A percentile compares a stretch with the other conserved stretches of the same genome.
phyloP scores from a whole-genome alignment of 2,329 filamentous ascomycete species.

The Westerdykella aurantiaca region DNA sequence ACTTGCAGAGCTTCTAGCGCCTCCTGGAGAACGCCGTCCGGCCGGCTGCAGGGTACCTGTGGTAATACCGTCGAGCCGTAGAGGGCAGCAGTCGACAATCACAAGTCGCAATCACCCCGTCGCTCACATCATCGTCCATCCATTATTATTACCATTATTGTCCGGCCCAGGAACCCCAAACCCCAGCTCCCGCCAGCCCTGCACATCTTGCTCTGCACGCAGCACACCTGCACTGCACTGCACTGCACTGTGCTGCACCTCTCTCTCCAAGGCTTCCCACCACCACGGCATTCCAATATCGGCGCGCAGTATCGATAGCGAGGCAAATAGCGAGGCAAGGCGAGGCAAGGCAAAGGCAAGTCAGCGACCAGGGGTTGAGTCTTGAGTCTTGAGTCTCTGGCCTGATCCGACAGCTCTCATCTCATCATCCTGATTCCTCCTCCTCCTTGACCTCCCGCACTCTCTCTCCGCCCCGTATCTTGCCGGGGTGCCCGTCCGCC shows the following conservation, averaged over 20 bases:
- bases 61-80: too few relatives aligned
- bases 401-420: conserved; percentile 14
- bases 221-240: not conserved
- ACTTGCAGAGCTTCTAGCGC: not conserved
- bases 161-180: not conserved
- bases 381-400: conserved; percentile 12
- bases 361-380: conserved; percentile 13
- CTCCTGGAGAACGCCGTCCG: not conserved
- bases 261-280: too few relatives aligned
- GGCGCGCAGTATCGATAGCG: too few relatives aligned
- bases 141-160: too few relatives aligned
- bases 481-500: conserved; percentile 6
- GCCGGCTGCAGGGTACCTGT: too few relatives aligned
- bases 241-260: not conserved
- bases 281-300: too few relatives aligned
- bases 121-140: not conserved
- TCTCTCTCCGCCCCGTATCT: conserved; percentile 16
- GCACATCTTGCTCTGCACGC: not conserved
- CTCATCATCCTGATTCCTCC: too few relatives aligned
- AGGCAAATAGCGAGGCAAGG: too few relatives aligned
- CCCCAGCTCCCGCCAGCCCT: not conserved
- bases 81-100: too few relatives aligned
- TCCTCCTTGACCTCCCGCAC: conserved; percentile 17
- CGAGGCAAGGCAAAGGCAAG: too few relatives aligned
- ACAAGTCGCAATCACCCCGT: not conserved